Evolutionary conservation across 1,139 yeast species (phyloP).

Genomic region (Blastobotrys petasosporus): DNA sequence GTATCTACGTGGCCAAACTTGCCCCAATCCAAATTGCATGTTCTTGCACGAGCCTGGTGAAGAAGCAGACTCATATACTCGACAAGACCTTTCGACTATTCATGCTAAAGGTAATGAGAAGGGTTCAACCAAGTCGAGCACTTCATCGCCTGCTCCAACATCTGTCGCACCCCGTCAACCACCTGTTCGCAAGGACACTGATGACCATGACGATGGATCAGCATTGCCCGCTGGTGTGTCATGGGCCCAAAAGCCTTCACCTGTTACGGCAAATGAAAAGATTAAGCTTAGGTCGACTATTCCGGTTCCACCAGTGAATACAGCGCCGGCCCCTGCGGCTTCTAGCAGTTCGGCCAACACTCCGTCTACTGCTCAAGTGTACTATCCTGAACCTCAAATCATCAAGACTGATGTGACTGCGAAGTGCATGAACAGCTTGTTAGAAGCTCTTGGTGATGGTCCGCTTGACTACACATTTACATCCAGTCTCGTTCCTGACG

Average conservation of each 20-base stretch:
- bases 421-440: conserved; percentile 31
- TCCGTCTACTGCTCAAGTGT: conserved; percentile 35
- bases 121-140: conserved; percentile 14
- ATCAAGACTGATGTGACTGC: conserved; percentile 21
- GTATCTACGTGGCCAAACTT: conserved; percentile 87
- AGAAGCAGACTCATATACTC: conserved; percentile 93
- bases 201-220: conserved; percentile 18
- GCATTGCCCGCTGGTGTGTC: conserved; percentile 38
- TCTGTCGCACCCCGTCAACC: conserved; percentile 13
- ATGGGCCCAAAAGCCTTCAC: conserved; percentile 35
- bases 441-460: conserved; percentile 30
- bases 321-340: conserved; percentile 19
- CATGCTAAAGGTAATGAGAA: conserved; percentile 33
- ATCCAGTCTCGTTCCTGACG: conserved; percentile 33
- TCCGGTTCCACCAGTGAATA: conserved; percentile 34
- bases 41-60: conserved; percentile 98
- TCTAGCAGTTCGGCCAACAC: conserved; percentile 12
- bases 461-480: conserved; percentile 33
- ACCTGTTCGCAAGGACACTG: conserved; percentile 14
- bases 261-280: conserved; percentile 19
- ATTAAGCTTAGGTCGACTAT: conserved; percentile 23
- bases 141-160: conserved; percentile 12
- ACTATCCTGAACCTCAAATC: conserved; percentile 4
- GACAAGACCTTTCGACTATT: conserved; percentile 84
- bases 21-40: conserved; percentile 99